phyloP scores from a whole-genome alignment of 2,329 filamentous ascomycete species.

The Paracorniculantispora psalliotae region DNA sequence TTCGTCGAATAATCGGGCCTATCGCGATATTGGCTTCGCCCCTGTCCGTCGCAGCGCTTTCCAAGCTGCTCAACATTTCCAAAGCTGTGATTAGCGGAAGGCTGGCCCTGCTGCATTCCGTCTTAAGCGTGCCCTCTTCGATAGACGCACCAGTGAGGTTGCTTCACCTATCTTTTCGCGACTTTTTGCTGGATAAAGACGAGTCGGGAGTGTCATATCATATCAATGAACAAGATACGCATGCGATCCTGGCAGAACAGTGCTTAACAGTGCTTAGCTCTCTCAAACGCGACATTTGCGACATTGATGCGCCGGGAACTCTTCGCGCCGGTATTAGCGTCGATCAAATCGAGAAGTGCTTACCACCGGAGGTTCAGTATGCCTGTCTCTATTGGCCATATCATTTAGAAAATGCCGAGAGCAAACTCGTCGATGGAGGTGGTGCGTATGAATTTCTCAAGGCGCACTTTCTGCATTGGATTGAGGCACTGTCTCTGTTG shows the following conservation, averaged over 20 bases:
- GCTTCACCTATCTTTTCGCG: conserved; percentile 34
- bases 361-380: conserved; percentile 25
- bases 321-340: neutral
- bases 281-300: neutral
- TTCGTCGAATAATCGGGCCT: conserved; percentile 26
- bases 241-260: neutral
- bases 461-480: conserved; percentile 35
- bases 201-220: conserved; percentile 24
- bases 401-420: conserved; percentile 25
- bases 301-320: neutral
- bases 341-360: conserved; percentile 17
- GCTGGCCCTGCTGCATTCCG: conserved; percentile 29
- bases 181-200: conserved; percentile 21
- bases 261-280: neutral
- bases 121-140: conserved; percentile 26
- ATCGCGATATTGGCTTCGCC: conserved; percentile 27
- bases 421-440: conserved; percentile 21
- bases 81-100: conserved; percentile 17
- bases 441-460: conserved; percentile 27
- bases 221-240: conserved; percentile 26
- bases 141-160: conserved; percentile 21
- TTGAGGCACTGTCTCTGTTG: conserved; percentile 33
- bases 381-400: conserved; percentile 34
- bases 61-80: conserved; percentile 22
- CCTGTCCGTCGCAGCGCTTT: conserved; percentile 24